Evolutionary conservation across 257 asterid genomes (phyloP), one percentile per base, ranked within the genome.

Genomic region (Gentiana straminea): DNA sequence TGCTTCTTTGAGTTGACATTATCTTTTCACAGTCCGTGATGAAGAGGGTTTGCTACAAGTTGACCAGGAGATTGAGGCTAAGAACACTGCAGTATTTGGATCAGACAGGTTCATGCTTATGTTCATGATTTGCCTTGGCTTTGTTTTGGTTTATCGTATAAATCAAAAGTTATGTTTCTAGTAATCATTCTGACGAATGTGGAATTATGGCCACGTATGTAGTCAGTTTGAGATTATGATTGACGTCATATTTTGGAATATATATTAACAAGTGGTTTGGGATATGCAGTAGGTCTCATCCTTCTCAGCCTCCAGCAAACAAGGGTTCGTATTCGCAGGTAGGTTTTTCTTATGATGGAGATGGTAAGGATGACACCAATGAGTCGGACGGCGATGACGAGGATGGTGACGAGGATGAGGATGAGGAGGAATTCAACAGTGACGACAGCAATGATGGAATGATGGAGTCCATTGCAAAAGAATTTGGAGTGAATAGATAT

Each of bases 281-380:
- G 54, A 57, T 55, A 57, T 59, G 51, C 52, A 54, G 52, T 70
- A 91, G 91, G 64, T 71, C 96, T 60, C 85, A 70, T 55, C 70
- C 41, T 61, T 61, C 88, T 64, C 88, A 79, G 70, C 85, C 94
- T 66, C 69, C 84, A 50, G 76, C 80, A 51, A 74, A 56, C 78
- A 92, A 85, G 81, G 95, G 94, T 43, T 64, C 99, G 12, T 92
- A 92, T 79, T 88, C 99, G 32, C 97, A 92, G 76, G 99, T 92
- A 69, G 94, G 95, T 66, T 92, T 92, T 81, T 88, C 94, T 5
- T 92, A 92, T 66, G 97, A 88, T 53, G 95, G 84, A 57, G 88
- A 79, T 54, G 86, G 76, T 61, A 89, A 80, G 63, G 94, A 71
- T 47, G 93, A 77, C 49, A 33, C 67, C 57, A 86, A 74, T 64